Base-by-base conservation (phyloP, 345 rosid genomes). In the Dovyalis caffra region DNA sequence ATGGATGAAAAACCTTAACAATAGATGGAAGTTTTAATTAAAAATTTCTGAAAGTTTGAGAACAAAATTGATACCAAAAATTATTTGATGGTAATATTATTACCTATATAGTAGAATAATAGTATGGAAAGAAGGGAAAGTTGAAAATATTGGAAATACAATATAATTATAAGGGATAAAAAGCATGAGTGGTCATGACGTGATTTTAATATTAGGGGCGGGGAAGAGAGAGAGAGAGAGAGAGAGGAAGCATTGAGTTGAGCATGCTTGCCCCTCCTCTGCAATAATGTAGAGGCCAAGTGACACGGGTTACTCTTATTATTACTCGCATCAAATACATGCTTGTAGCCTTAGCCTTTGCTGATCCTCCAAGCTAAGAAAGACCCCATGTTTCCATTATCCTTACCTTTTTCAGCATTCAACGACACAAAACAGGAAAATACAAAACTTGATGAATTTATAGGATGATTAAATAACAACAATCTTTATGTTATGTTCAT, bases 361-460 rank as follows among this genome's bases (percentile, higher is more conserved):
- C 88, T 73, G 78, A 43, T 67, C 83, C 78, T 86, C 64, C 77
- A 83, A 86, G 88, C 80, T 61, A 76, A 79, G 77, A 21, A 72
- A 76, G 40, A 66, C 68, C 32, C 74, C 80, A 47, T 16, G 23
- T 12, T 12, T 37, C 43, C 65, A 51, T 45, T 49, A 47, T 40
- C 14, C n/a, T 5, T 21, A 20, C 63, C 8, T 63, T 51, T n/a
- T 26, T 68, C 23, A 5, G 2, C 43, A 14, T 33, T 29, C 37
- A 5, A 64, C 2, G 3, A 14, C 5, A 16, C 8, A 16, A 0
- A 14, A 31, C 8, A 63, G 8, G 37, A 28, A 32, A 21, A 15
- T n/a, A 32, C 12, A 61, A 8, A 61, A 63, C 31, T 64, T 34
- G 35, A 31, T 25, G 21, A 34, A 7, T 80, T 56, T 53, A 40